Evolutionary conservation across 306 rosid genomes (phyloP), one percentile per base, ranked within the genome.

Genomic region (Sechiopsis laciniata): DNA sequence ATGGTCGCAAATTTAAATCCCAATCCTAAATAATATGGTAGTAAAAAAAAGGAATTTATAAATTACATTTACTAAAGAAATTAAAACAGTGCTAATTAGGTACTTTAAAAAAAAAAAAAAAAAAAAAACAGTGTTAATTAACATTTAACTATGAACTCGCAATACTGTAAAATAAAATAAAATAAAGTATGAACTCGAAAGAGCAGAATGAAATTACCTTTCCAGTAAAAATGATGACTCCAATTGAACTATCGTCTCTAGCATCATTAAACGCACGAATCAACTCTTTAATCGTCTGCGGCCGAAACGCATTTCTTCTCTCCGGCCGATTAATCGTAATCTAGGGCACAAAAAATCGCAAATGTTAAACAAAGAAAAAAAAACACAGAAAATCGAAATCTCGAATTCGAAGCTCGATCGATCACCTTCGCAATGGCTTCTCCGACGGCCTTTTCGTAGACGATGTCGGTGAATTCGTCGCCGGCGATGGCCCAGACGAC

Each of bases 381-480:
- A 32, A 32, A 21, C 16, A 48, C 73, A 21, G 53, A 1, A 9
- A 6, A 32, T 46, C 15, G n/a, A 68, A 42, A 17, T 19, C 56
- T 45, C 42, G 10, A 21, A 46, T 20, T 11, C 52, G 5, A 74
- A 62, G 2, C 35, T 42, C 10, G 55, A 12, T 17, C 20, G 9
- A 22, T 32, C 4, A 88, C 98, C 96, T 88, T 93, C 5, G 96
- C 96, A 5, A 93, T 88, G 67, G 82, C 98, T 83, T 93, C 98
- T 10, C 85, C 96, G 29, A 68, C 85, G 17, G 97, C 86, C 55
- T 90, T 90, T 85, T 93, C 88, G 68, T 93, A 93, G 3, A 88
- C 3, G 46, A 90, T 90, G 81, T 93, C 96, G 5, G 83, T 82
- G 83, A 85, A 90, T 3, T 77, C 87, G 37, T 87, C 91, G 19